A percentile compares a stretch with the other conserved stretches of the same genome.
These are phyloP conservation scores for Leccinellum albellum DNA, from an alignment of 768 basidiomycete genomes.

Conservation along the genomic window DNA sequence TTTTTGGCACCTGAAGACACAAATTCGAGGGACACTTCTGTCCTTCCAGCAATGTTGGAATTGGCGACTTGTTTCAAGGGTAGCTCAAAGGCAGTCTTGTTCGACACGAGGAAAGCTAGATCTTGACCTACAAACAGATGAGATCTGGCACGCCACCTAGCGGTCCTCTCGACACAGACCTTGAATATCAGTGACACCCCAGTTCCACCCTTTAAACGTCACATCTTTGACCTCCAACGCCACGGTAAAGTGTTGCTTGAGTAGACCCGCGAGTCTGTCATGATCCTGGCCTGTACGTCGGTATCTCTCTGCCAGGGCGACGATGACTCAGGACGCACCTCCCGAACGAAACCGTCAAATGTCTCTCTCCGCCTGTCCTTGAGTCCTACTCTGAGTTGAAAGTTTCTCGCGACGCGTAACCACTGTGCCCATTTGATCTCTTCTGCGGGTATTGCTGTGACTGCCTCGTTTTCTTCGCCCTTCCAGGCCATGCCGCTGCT, in stretches of 20 bases:
- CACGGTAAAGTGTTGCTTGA: constrained; percentile 86
- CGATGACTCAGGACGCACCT: constrained; percentile 44
- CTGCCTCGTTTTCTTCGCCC: constrained; percentile 60
- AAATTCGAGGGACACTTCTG: constrained; percentile 99
- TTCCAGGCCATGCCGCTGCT: constrained; percentile 94
- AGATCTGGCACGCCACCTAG: not conserved
- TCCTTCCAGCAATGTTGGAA: constrained; percentile 95
- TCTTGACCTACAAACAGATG: constrained; percentile 64
- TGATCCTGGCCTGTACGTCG: constrained; percentile 60
- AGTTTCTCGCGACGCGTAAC: constrained; percentile 88
- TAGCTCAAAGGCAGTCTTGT: constrained; percentile 85
- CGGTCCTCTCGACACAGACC: constrained; percentile 43
- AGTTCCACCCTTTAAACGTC: constrained; percentile 96
- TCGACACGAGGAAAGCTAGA: constrained; percentile 84
- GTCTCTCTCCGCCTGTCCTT: constrained; percentile 72
- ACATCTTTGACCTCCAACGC: constrained; percentile 83
- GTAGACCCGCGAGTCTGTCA: constrained; percentile 71
- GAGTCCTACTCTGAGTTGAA: constrained; percentile 82
- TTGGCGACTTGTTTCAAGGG: constrained; percentile 86
- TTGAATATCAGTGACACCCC: constrained; percentile 94
- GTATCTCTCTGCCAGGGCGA: not conserved
- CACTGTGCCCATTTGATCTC: constrained; percentile 90
- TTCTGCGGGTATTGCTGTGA: constrained; percentile 57
- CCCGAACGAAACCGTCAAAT: constrained; percentile 93
- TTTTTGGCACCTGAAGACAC: constrained; percentile 46